phyloP scores from a whole-genome alignment of 371 early-diverging fungal genomes.

The Saksenaea vasiformis region DNA sequence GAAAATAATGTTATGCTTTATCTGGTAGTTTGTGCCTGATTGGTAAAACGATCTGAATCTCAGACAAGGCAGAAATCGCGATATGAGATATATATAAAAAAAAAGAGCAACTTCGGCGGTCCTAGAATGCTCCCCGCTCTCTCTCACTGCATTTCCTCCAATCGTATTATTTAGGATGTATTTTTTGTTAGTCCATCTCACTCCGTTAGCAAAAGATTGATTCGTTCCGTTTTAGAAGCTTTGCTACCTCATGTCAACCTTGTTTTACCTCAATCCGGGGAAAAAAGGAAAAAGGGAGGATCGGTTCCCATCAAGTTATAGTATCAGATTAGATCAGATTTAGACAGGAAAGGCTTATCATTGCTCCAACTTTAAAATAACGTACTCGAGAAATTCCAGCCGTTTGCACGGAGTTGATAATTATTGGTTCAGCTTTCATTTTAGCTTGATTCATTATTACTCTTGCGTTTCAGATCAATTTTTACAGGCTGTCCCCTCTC shows the following conservation, averaged over 20 bases:
- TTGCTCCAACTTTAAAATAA: neutral
- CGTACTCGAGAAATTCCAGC: neutral
- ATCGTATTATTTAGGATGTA: neutral
- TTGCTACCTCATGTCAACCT: neutral
- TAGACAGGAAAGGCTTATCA: neutral
- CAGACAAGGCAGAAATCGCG: constrained; percentile 1
- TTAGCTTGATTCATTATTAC: neutral
- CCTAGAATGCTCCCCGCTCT: neutral
- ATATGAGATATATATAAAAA: neutral
- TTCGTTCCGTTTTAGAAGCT: neutral
- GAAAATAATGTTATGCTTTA: neutral
- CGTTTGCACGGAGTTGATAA: constrained; percentile 1
- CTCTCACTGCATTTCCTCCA: neutral
- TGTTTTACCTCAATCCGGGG: constrained; percentile 7
- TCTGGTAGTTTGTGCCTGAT: constrained; percentile 6
- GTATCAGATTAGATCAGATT: constrained; percentile 4
- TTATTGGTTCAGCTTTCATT: neutral
- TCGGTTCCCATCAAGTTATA: neutral
- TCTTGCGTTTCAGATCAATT: neutral
- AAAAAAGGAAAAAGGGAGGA: neutral
- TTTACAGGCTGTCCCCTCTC: no score
- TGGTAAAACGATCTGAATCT: constrained; percentile 7
- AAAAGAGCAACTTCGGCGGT: neutral
- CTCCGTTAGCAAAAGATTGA: neutral
- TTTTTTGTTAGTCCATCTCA: neutral